Evolutionary conservation across 1,139 yeast genomes (phyloP).

Genomic region (Candida freyschussii): DNA sequence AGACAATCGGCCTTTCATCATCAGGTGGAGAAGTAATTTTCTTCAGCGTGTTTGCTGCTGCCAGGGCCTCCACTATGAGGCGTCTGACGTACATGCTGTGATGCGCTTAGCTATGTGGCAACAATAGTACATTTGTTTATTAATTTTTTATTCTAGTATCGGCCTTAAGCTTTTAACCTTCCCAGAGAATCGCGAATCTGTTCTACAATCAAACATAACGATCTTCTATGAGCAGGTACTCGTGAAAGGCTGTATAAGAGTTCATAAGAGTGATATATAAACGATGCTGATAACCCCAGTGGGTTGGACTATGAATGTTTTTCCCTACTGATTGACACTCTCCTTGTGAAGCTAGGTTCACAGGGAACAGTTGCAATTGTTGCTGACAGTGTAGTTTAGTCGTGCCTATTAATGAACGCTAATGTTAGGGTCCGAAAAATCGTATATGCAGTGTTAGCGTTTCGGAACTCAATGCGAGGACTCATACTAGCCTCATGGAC

Average conservation of each 20-base stretch:
- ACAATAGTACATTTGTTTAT: not conserved
- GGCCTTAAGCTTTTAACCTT: not conserved
- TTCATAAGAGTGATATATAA: not conserved
- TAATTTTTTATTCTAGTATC: not conserved
- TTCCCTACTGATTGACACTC: too few species aligned
- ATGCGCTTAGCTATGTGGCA: not conserved
- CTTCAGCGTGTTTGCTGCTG: constrained; percentile 16
- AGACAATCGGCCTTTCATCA: constrained; percentile 46
- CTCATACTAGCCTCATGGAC: too few species aligned
- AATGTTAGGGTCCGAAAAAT: too few species aligned
- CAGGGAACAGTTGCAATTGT: too few species aligned
- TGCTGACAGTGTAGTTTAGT: too few species aligned
- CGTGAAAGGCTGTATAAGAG: not conserved
- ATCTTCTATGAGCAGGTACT: not conserved
- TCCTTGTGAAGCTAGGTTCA: too few species aligned
- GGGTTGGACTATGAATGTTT: too few species aligned
- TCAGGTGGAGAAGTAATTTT: constrained; percentile 11
- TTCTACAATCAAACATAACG: not conserved
- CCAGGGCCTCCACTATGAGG: constrained; percentile 15
- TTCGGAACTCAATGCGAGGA: too few species aligned
- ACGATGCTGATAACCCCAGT: not conserved
- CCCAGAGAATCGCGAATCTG: not conserved
- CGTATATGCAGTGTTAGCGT: too few species aligned
- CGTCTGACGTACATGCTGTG: constrained; percentile 15
- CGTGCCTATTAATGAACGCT: too few species aligned